Evolutionary conservation across 1,284 basidiomycete genomes (phyloP).

Genomic region (Sanghuangporus weigelae): DNA sequence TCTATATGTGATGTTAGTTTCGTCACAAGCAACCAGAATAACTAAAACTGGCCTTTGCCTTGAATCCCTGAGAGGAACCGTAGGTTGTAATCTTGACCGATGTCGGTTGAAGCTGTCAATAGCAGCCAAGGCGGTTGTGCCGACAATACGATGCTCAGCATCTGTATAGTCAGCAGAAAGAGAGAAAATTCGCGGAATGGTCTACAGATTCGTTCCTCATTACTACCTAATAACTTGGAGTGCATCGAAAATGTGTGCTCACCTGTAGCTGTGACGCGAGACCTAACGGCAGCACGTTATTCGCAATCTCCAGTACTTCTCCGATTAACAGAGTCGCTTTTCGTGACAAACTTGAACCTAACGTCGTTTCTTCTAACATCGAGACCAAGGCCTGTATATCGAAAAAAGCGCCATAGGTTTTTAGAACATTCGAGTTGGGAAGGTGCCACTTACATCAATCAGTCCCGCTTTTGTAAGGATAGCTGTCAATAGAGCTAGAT

Average conservation of each 20-base stretch:
- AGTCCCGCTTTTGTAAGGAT: slow-evolving; percentile 87
- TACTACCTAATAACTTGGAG: not conserved
- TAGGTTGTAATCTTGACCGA: slow-evolving; percentile 58
- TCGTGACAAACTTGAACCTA: slow-evolving; percentile 65
- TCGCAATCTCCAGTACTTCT: slow-evolving; percentile 85
- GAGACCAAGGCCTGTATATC: slow-evolving; percentile 68
- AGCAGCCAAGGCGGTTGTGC: slow-evolving; percentile 79
- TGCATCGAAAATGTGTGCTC: slow-evolving; percentile 16
- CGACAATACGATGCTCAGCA: slow-evolving; percentile 74
- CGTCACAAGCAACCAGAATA: not conserved
- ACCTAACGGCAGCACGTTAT: slow-evolving; percentile 80
- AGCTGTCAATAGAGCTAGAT: slow-evolving; percentile 83
- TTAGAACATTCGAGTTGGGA: not conserved
- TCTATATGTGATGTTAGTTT: slow-evolving; percentile 32
- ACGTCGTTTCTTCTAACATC: slow-evolving; percentile 76
- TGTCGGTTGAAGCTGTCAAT: slow-evolving; percentile 93
- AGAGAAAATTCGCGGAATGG: slow-evolving; percentile 82
- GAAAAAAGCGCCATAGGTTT: not conserved
- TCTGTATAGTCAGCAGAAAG: slow-evolving; percentile 76
- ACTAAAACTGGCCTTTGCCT: slow-evolving; percentile 49
- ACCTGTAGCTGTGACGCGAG: slow-evolving; percentile 84
- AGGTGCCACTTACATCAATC: slow-evolving; percentile 57
- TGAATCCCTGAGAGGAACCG: slow-evolving; percentile 39
- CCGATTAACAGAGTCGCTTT: slow-evolving; percentile 93
- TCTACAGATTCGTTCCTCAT: slow-evolving; percentile 36